Conservation (phyloP, 257 asterid genomes). For the Solanum peruvianum region DNA sequence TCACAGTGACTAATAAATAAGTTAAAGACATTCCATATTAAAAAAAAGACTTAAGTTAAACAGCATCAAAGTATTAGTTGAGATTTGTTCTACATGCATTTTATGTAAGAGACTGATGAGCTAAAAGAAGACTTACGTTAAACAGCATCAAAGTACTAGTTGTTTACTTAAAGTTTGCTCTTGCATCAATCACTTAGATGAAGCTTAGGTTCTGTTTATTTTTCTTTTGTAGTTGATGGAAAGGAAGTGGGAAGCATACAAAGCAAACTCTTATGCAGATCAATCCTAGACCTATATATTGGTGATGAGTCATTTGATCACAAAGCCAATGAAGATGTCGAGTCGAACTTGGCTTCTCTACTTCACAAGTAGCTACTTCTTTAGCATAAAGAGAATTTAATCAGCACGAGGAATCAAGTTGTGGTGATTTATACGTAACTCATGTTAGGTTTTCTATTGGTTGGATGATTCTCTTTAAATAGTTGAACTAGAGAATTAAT, state of each 20-base stretch:
- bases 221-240: constrained; percentile 58
- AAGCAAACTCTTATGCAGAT: constrained; percentile 68
- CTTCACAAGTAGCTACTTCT: constrained; percentile 23
- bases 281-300: constrained; percentile 71
- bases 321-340: constrained; percentile 74
- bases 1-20: background rate
- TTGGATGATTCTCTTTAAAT: background rate
- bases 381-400: background rate
- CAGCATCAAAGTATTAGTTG: background rate
- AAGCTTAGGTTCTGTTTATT: background rate
- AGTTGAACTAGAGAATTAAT: background rate
- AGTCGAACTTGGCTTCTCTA: constrained; percentile 51
- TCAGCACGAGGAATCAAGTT: background rate
- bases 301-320: constrained; percentile 80
- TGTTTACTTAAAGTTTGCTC: background rate
- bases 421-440: background rate
- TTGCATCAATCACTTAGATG: background rate
- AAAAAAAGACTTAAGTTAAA: background rate
- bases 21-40: background rate
- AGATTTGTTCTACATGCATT: background rate
- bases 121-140: no score
- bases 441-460: background rate
- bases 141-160: background rate
- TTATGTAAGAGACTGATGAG: background rate
- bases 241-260: constrained; percentile 74